Base-by-base conservation (phyloP, 352 stramenopile genomes). In the Phytophthora meadii region DNA sequence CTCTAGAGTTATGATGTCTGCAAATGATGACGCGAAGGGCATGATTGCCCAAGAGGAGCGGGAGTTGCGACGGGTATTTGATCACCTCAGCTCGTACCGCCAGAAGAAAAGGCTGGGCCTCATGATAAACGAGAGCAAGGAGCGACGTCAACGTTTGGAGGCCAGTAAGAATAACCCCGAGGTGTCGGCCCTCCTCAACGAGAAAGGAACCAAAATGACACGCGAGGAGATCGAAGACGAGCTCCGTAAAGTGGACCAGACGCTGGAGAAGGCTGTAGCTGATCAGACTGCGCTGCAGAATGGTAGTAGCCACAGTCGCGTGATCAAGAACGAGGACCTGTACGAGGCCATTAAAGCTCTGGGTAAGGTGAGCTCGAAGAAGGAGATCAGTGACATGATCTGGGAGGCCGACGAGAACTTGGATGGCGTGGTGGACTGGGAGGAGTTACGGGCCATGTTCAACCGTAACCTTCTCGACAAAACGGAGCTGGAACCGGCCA, bases 371-470 rank as follows among this genome's bases (percentile, higher is more conserved):
- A 91, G 79, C 58, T 81, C 87, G 7, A 98, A 98, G 80, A 98
- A 97, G 74, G 95, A 99, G 69, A 96, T 99, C 47, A 92, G 93
- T 52, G 94, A 99, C 58, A 98, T 99, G 88, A 98, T 99, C 65
- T 99, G 97, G 97, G 97, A 99, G 77, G 96, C 97, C 12, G 97
- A 99, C 73, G 96, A 99, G 68, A 98, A 99, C 71, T 65, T 99
- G 42, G 97, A 99, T 74, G 94, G 90, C 24, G 83, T 87, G 36
- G 86, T 98, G 42, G 93, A 98, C 74, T 98, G 93, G 92, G 91
- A 98, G 7, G 96, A 99, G 73, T 91, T 99, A 46, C 87, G 90
- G 54, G 77, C 97, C 57, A 99, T 98, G 87, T 99, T 98, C 77
- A 96, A 98, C 64, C 85, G 97, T 36, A 99, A 98, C 63, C 79